Conservation (phyloP, 2,329 filamentous ascomycete genomes). For the Aschersonia sp. region DNA sequence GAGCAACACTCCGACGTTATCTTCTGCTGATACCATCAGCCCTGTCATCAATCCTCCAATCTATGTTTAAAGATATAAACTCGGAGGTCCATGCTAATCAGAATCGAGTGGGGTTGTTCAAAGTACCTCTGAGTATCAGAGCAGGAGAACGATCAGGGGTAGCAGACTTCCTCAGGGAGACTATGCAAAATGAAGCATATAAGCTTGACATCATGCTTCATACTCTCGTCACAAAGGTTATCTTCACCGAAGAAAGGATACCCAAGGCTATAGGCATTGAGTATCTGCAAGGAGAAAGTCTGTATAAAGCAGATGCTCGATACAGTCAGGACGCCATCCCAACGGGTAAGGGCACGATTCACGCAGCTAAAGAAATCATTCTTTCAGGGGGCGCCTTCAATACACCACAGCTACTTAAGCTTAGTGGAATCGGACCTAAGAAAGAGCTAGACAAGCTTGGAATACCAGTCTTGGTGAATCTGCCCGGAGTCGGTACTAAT, state of each 20-base stretch:
- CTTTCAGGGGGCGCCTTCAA: conserved; percentile 31
- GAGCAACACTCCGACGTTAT: not conserved
- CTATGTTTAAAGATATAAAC: not conserved
- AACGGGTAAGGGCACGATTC: conserved; percentile 7
- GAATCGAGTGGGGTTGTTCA: not conserved
- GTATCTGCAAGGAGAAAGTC: conserved; percentile 21
- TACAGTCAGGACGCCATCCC: not conserved
- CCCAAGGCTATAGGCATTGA: conserved; percentile 27
- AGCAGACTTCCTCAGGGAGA: conserved; percentile 10
- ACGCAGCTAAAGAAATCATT: conserved; percentile 28
- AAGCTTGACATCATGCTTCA: conserved; percentile 6
- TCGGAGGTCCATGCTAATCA: not conserved
- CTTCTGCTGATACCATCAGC: not conserved
- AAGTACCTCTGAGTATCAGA: conserved; percentile 12
- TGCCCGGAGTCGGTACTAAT: not conserved
- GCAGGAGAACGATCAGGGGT: conserved; percentile 35
- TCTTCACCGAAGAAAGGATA: conserved; percentile 13
- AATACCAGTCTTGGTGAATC: not conserved
- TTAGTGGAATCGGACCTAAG: conserved; percentile 27
- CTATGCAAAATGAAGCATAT: not conserved
- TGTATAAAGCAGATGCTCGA: conserved; percentile 15
- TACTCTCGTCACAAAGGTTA: conserved; percentile 18
- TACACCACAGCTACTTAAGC: conserved; percentile 29
- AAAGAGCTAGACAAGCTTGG: conserved; percentile 15
- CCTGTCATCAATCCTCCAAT: not conserved